Conservation (phyloP, 768 basidiomycete genomes). For the Boletus pseudopeckii region DNA sequence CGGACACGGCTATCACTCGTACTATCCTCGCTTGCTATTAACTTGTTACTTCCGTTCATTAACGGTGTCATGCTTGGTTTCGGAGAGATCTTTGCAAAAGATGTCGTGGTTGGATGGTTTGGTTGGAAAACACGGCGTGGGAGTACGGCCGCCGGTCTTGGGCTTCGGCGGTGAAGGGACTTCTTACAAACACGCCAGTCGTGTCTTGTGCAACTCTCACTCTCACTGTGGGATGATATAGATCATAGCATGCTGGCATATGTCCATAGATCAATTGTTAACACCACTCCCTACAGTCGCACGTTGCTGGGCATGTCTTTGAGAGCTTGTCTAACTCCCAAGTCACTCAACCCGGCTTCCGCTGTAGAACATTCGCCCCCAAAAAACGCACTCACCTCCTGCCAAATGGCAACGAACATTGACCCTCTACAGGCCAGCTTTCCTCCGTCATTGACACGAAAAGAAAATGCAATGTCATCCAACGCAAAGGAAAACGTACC, state of each 20-base stretch:
- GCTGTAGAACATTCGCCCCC: too few relatives aligned
- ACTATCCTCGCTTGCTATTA: conserved; percentile 75
- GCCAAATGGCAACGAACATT: conserved; percentile 29
- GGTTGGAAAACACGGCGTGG: conserved; percentile 39
- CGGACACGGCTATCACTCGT: conserved; percentile 68
- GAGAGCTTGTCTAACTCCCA: conserved; percentile 56
- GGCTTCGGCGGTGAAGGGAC: conserved; percentile 19
- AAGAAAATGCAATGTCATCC: background rate
- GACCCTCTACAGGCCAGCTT: conserved; percentile 19
- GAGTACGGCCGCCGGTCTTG: conserved; percentile 23
- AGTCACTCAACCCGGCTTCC: too few relatives aligned
- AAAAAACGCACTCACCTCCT: conserved; percentile 17
- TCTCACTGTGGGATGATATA: background rate
- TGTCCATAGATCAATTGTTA: background rate
- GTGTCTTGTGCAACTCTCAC: background rate
- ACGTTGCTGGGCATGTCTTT: conserved; percentile 51
- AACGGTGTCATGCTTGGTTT: conserved; percentile 98
- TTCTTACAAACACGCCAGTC: background rate
- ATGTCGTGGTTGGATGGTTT: conserved; percentile 56
- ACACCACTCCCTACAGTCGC: conserved; percentile 34
- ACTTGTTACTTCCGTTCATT: conserved; percentile 81
- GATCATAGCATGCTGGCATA: background rate
- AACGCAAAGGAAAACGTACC: conserved; percentile 39
- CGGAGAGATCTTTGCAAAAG: conserved; percentile 88
- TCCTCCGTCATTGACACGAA: background rate